A percentile compares a stretch with the other conserved stretches of the same genome.
phyloP scores from a whole-genome alignment of 371 early-diverging fungal genomes.

The Capillidium heterosporum region DNA sequence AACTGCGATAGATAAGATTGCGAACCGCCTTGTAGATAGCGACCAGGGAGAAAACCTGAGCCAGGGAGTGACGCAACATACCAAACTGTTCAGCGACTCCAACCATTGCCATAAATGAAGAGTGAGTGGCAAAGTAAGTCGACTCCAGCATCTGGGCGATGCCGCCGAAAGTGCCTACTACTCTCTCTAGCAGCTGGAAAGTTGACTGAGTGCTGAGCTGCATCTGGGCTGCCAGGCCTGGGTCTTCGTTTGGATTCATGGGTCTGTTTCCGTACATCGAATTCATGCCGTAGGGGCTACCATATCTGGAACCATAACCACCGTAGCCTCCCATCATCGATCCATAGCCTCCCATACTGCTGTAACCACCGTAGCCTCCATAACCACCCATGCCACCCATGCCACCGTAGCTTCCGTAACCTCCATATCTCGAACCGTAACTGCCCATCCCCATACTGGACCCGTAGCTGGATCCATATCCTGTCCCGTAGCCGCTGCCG shows the following conservation, averaged over 20 bases:
- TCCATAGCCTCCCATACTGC: too few relatives aligned
- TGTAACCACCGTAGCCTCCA: too few relatives aligned
- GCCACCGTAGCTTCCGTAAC: conserved; percentile 9
- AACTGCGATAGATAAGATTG: conserved; percentile 31
- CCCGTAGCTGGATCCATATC: neutral
- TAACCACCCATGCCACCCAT: neutral
- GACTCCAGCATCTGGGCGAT: conserved; percentile 94
- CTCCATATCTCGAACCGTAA: conserved; percentile 13
- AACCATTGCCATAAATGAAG: conserved; percentile 92
- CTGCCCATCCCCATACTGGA: too few relatives aligned
- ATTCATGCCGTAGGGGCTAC: neutral
- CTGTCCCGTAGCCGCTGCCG: neutral
- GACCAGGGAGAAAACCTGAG: conserved; percentile 56
- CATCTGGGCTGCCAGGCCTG: conserved; percentile 51
- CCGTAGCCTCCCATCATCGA: too few relatives aligned
- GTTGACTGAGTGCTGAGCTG: conserved; percentile 74
- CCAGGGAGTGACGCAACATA: conserved; percentile 57
- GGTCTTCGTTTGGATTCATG: conserved; percentile 15
- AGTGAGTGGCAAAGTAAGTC: conserved; percentile 90
- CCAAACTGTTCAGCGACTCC: conserved; percentile 94
- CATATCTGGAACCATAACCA: neutral
- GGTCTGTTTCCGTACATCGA: conserved; percentile 10
- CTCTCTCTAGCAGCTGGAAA: conserved; percentile 71
- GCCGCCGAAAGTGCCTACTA: conserved; percentile 90
- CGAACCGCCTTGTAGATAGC: conserved; percentile 44